Evolutionary conservation across 2,329 filamentous ascomycete genomes (phyloP).

Genomic region (Fusarium pseudonygamai): DNA sequence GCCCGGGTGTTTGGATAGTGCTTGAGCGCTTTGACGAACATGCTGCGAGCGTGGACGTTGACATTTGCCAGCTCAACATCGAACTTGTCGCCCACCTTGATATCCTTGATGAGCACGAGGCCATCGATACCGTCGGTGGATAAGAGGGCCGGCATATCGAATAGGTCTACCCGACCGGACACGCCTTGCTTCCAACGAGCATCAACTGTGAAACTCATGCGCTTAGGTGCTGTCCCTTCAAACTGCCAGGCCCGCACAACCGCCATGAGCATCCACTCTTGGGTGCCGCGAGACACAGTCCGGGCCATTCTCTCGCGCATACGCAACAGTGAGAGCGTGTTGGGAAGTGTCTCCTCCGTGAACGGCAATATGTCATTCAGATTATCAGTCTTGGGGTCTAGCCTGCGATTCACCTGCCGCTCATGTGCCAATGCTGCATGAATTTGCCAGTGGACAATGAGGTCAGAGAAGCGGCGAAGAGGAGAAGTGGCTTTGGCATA

Average conservation of each 20-base stretch:
- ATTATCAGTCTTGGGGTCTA: constrained; percentile 43
- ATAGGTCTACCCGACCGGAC: constrained; percentile 60
- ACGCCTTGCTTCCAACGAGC: constrained; percentile 49
- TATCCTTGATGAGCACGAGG: constrained; percentile 52
- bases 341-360: constrained; percentile 50
- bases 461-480: constrained; percentile 70
- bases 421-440: constrained; percentile 64
- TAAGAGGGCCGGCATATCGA: constrained; percentile 57
- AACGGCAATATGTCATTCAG: constrained; percentile 58
- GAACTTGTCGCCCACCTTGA: constrained; percentile 62
- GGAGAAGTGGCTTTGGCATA: constrained; percentile 73
- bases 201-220: constrained; percentile 59
- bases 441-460: constrained; percentile 74
- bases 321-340: constrained; percentile 60
- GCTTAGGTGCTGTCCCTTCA: constrained; percentile 58
- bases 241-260: constrained; percentile 69
- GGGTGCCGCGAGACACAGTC: constrained; percentile 54
- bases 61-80: constrained; percentile 65
- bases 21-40: constrained; percentile 58
- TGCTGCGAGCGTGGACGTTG: constrained; percentile 57
- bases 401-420: constrained; percentile 44
- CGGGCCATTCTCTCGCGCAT: constrained; percentile 63
- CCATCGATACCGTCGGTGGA: constrained; percentile 51
- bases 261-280: constrained; percentile 68
- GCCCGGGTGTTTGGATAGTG: constrained; percentile 7